These are phyloP conservation scores for Plasmodium billcollinsi DNA, from an alignment of 169 alveolate species.

Conservation along the genomic window DNA sequence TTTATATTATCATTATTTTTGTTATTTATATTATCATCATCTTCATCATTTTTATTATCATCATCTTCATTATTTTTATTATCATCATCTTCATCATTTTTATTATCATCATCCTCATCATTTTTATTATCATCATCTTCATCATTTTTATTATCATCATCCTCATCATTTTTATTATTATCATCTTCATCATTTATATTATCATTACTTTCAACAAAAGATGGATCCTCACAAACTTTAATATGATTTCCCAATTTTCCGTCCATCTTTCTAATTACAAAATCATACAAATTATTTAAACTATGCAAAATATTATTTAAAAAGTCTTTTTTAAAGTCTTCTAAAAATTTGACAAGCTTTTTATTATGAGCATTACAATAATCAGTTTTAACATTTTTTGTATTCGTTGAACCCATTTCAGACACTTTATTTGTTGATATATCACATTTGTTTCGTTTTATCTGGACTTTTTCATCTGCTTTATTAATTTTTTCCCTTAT, in stretches of 20 bases:
- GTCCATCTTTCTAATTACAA: background rate
- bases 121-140: background rate
- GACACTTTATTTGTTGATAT: background rate
- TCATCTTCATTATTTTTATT: background rate
- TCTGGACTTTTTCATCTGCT: background rate
- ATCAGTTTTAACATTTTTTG: background rate
- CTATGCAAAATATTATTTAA: slow-evolving; percentile 20
- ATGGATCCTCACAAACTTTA: background rate
- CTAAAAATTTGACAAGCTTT: background rate
- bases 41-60: background rate
- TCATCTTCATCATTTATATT: background rate
- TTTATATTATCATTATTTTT: background rate
- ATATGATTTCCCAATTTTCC: background rate
- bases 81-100: background rate
- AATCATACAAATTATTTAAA: slow-evolving; percentile 21
- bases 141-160: background rate
- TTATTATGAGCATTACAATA: background rate
- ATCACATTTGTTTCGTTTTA: no score
- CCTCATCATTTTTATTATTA: no score
- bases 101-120: background rate
- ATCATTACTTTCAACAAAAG: background rate
- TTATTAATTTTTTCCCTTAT: background rate
- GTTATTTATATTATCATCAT: background rate
- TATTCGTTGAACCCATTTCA: background rate
- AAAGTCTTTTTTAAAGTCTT: slow-evolving; percentile 45